Percentiles rank a stretch among this genome's conserved stretches.
Conservation (phyloP, 495 filamentous ascomycete genomes). For the Penicillium simplicissimum region DNA sequence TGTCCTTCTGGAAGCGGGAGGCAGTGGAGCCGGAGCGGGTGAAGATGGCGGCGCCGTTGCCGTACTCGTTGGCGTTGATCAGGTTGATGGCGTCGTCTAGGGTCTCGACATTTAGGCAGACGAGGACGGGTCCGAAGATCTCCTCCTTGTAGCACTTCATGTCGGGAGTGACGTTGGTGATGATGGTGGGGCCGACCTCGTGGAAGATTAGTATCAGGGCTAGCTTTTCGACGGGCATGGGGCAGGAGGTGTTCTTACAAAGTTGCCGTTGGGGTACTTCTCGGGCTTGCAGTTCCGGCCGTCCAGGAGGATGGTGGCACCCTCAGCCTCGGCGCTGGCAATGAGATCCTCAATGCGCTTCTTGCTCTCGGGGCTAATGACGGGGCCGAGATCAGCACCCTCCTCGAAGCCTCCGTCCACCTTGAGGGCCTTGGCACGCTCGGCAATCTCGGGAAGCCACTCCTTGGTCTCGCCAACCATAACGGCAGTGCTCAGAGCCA, state of each 20-base stretch:
- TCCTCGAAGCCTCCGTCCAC: slow-evolving; percentile 95
- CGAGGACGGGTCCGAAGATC: slow-evolving; percentile 88
- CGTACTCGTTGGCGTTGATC: slow-evolving; percentile 71
- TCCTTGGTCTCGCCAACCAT: slow-evolving; percentile 93
- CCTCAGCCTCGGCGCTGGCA: slow-evolving; percentile 85
- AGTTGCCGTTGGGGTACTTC: slow-evolving; percentile 98
- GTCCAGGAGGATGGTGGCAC: slow-evolving; percentile 92
- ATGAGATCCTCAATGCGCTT: slow-evolving; percentile 88
- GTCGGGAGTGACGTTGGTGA: slow-evolving; percentile 83
- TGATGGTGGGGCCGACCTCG: slow-evolving; percentile 84
- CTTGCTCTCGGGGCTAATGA: slow-evolving; percentile 92
- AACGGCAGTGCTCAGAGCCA: slow-evolving; percentile 92
- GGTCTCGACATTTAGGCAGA: slow-evolving; percentile 65
- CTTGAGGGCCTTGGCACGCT: slow-evolving; percentile 83
- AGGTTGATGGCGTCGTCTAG: slow-evolving; percentile 73
- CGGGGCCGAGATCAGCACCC: slow-evolving; percentile 92
- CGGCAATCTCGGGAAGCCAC: slow-evolving; percentile 89
- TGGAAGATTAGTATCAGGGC: background rate
- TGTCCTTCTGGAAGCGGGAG: slow-evolving; percentile 63
- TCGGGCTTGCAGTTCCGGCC: slow-evolving; percentile 82
- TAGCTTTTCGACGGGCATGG: background rate
- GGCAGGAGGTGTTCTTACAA: slow-evolving; percentile 51
- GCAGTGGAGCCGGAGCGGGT: slow-evolving; percentile 64
- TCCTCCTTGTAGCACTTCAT: slow-evolving; percentile 97
- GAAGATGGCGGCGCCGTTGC: slow-evolving; percentile 71